Evolutionary conservation across 352 stramenopile species (phyloP), one percentile per base, ranked within the genome.

Genomic region (Aphanomyces invadans): DNA sequence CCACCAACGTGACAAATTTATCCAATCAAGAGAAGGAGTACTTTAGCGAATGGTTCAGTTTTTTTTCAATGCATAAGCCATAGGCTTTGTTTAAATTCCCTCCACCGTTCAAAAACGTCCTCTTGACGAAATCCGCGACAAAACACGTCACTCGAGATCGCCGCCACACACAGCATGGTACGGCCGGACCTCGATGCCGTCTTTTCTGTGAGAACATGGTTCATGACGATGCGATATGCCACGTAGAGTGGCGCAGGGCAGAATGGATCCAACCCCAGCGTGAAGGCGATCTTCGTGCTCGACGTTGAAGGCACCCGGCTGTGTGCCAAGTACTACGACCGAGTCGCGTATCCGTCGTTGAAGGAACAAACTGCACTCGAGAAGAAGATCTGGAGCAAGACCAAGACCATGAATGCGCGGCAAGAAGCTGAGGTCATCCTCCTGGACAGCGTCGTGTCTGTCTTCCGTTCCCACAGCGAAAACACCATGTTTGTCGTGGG

Each of bases 281-380:
- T 95, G 52, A 93, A 92, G 75, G 86, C 84, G 64, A 93, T 95
- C 69, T 93, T 93, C 70, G 76, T 95, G 32, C 69, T 95, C 62
- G 86, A 92, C 74, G 91, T 76, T 65, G 88, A 96, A 59, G 88
- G 88, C 62, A 92, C 87, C 63, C 86, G 88, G 62, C 78, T 96
- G 68, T 92, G 87, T 57, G 86, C 88, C 73, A 96, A 96, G 80
- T 96, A 95, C 79, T 96, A 95, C 62, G 86, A 95, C 73, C 52
- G 56, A 11, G 89, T 90, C 73, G 87, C 82, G 70, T 93, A 93
- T 71, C 82, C 82, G 65, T 83, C 84, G 23, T 71, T 85, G 46
- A 95, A 91, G 74, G 86, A 93, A 45, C 87, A 96, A 68, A 73
- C 90, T 36, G 80, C 76, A 46, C 82, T 96, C 44, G 88, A 96